Percentiles rank a stretch among this genome's conserved stretches.
These are phyloP conservation scores for Imleria badia DNA, from an alignment of 768 basidiomycete species.

Conservation along the genomic window DNA sequence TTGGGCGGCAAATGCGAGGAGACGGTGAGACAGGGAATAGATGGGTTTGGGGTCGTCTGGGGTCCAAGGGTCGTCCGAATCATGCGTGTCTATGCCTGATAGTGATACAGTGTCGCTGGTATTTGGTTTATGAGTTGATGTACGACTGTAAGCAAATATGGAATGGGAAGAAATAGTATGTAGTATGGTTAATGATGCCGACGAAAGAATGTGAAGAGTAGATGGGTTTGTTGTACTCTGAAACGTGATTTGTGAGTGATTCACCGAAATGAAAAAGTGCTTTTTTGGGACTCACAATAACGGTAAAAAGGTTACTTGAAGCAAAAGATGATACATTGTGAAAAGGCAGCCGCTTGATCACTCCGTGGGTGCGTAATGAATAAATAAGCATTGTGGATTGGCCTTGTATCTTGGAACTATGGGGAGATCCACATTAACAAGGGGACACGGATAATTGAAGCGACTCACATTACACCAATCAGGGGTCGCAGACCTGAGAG, in stretches of 20 bases:
- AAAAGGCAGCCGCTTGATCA: constrained; percentile 48
- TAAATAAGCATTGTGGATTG: constrained; percentile 39
- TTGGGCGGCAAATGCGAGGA: constrained; percentile 57
- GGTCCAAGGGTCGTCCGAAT: constrained; percentile 15
- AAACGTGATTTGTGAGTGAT: not conserved
- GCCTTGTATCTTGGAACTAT: constrained; percentile 25
- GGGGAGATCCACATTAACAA: constrained; percentile 1
- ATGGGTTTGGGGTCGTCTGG: constrained; percentile 43
- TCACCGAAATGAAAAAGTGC: not conserved
- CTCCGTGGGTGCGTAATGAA: constrained; percentile 47
- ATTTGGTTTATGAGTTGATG: constrained; percentile 33
- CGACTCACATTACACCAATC: constrained; percentile 36
- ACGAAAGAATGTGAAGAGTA: constrained; percentile 55
- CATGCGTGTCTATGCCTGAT: constrained; percentile 33
- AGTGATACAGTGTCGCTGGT: constrained; percentile 41
- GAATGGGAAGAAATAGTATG: constrained; percentile 47
- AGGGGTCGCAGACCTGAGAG: constrained; percentile 34
- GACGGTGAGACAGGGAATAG: constrained; percentile 58
- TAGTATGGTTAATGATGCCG: constrained; percentile 51
- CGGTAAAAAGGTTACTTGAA: constrained; percentile 49
- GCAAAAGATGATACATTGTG: constrained; percentile 44
- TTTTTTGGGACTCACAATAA: constrained; percentile 48
- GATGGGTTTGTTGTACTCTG: constrained; percentile 61
- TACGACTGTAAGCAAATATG: constrained; percentile 46
- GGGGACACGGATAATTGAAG: not conserved